Evolutionary conservation across 1,284 basidiomycete species (phyloP).

Genomic region (Flammula alnicola): DNA sequence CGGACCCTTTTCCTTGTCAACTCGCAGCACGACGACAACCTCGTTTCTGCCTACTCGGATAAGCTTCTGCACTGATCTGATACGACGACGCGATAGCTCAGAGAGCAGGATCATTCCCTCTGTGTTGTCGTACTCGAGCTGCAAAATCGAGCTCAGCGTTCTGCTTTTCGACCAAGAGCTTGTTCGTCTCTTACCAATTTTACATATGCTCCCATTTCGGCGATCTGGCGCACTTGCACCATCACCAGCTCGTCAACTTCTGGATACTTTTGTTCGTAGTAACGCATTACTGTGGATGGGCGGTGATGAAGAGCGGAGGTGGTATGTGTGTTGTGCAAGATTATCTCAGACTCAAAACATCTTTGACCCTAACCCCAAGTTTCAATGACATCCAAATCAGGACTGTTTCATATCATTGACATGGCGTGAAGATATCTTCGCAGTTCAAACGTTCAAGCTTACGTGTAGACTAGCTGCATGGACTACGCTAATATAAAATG

Average conservation of each 20-base stretch:
- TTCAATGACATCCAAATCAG: too few species aligned
- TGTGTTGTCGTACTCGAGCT: constrained; percentile 99
- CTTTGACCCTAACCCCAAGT: too few species aligned
- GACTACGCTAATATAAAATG: too few species aligned
- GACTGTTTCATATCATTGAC: too few species aligned
- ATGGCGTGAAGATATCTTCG: too few species aligned
- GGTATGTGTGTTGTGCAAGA: too few species aligned
- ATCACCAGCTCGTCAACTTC: constrained; percentile 98
- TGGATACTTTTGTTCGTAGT: constrained; percentile 81
- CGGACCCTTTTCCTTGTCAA: constrained; percentile 98
- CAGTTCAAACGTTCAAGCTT: too few species aligned
- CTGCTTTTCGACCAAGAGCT: background rate
- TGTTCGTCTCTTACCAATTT: constrained; percentile 76
- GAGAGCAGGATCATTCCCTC: constrained; percentile 99
- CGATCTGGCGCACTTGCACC: constrained; percentile 99
- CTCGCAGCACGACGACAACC: constrained; percentile 96
- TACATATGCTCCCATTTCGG: constrained; percentile 99
- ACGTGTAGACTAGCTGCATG: too few species aligned
- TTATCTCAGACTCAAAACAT: too few species aligned
- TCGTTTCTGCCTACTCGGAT: constrained; percentile 98
- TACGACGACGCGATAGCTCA: constrained; percentile 95
- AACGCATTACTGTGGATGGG: too few species aligned
- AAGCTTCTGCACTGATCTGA: constrained; percentile 97
- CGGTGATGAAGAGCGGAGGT: too few species aligned
- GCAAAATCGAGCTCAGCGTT: constrained; percentile 17